Conservation (phyloP, 2,329 filamentous ascomycete genomes). For the Cadophora luteo-olivacea region DNA sequence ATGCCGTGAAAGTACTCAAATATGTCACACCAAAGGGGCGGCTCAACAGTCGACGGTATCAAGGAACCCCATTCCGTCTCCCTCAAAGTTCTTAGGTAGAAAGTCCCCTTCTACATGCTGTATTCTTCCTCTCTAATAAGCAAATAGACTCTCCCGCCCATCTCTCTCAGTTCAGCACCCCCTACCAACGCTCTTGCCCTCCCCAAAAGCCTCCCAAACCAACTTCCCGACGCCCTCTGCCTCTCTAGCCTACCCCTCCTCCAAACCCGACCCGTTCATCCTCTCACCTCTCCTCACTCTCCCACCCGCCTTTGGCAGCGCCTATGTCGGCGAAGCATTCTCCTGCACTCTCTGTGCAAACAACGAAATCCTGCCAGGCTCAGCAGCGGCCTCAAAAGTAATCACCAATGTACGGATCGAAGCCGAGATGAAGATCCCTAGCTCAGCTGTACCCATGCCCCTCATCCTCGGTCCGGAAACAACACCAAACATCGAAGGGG, state of each 20-base stretch:
- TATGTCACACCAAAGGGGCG: conserved; percentile 45
- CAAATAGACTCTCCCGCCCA: conserved; percentile 77
- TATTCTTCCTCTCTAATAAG: conserved; percentile 22
- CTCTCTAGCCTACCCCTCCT: conserved; percentile 74
- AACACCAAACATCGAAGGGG: conserved; percentile 13
- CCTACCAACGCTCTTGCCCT: conserved; percentile 56
- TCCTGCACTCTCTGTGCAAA: conserved; percentile 96
- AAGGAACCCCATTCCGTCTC: conserved; percentile 83
- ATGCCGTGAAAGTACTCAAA: conserved; percentile 33
- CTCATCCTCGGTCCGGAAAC: conserved; percentile 58
- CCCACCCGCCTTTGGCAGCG: conserved; percentile 89
- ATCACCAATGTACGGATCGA: conserved; percentile 82
- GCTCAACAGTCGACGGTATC: conserved; percentile 44
- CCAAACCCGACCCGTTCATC: conserved; percentile 53
- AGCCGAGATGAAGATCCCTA: conserved; percentile 94
- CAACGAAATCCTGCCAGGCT: conserved; percentile 69
- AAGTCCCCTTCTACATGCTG: neutral
- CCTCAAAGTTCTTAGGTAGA: conserved; percentile 74
- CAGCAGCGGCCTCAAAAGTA: conserved; percentile 46
- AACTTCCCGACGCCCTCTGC: conserved; percentile 54
- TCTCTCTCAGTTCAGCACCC: conserved; percentile 76
- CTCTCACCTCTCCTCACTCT: conserved; percentile 76
- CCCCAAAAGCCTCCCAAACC: conserved; percentile 52
- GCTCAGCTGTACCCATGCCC: conserved; percentile 63
- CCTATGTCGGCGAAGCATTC: conserved; percentile 95